Evolutionary conservation across 2,329 filamentous ascomycete species (phyloP), one percentile per base, ranked within the genome.

Genomic region (Xylaria multiplex): DNA sequence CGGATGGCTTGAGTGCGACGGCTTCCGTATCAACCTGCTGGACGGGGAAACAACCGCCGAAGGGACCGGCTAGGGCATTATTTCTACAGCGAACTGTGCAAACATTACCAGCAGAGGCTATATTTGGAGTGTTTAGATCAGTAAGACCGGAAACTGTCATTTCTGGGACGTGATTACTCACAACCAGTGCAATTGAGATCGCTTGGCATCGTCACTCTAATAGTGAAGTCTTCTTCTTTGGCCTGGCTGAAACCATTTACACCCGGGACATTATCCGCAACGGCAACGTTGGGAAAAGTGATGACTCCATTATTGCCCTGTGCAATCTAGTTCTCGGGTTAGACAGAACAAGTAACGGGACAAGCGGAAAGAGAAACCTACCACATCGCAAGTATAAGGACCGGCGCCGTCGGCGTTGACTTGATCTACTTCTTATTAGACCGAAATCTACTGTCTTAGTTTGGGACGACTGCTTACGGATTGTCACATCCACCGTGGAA

Each of bases 21-120:
- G 80, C 64, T 0, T 75, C 70, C 13, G 50, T 45, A 72, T 87
- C 86, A 35, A 78, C 77, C 72, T 89, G 87, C 74, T 87, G 83
- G 19, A 88, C 81, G 2, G 85, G 78, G 73, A 88, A 84, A 76
- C 86, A 89, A 57, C 86, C 83, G 45, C 84, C 84, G 62, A 88
- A 88, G 13, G 85, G 85, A 4, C 85, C 85, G 9, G 85, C 85
- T 3, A 83, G 76, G 3, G 85, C 84, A 62, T 83, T 85, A 79
- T 89, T 89, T 22, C 85, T 81, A 79, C 86, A 88, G 42, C 86
- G 83, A 22, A 88, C 80, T 0, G 86, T 88, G 80, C 85, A 87
- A 45, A 88, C 72, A 61, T 87, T 84, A 49, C 88, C 87, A 1
- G 85, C 86, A 0, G 86, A 86, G 7, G 78, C 83, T 83, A 45